A percentile compares a stretch with the other conserved stretches of the same genome.
Conservation (phyloP, 371 early-diverging fungal species). For the Circinella umbellata region DNA sequence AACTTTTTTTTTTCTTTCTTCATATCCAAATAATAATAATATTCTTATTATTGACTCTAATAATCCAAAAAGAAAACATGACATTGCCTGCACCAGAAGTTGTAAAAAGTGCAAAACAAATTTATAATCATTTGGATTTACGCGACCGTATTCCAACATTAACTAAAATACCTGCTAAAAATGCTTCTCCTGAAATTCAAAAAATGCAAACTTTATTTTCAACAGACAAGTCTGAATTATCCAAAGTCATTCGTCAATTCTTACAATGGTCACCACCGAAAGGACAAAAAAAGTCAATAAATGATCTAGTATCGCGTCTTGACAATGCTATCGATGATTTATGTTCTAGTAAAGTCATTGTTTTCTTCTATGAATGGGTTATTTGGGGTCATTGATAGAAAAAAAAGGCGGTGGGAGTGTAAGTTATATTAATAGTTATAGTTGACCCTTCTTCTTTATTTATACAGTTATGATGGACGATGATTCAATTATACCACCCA, state of each 20-base stretch:
- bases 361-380: not conserved
- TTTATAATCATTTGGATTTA: slow-evolving; percentile 40
- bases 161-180: not conserved
- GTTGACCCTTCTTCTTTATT: no score
- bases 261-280: slow-evolving; percentile 24
- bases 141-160: slow-evolving; percentile 25
- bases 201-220: slow-evolving; percentile 34
- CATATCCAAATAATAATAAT: no score
- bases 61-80: not conserved
- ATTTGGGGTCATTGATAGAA: no score
- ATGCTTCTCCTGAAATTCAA: slow-evolving; percentile 23
- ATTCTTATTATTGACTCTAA: no score
- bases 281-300: slow-evolving; percentile 27
- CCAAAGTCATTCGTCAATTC: slow-evolving; percentile 24
- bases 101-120: slow-evolving; percentile 35
- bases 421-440: no score
- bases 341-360: slow-evolving; percentile 11
- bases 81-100: slow-evolving; percentile 20
- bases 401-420: no score
- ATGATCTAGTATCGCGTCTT: slow-evolving; percentile 18
- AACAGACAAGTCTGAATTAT: slow-evolving; percentile 22
- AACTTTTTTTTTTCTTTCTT: no score
- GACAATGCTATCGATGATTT: slow-evolving; percentile 21
- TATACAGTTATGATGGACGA: not conserved
- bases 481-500: not conserved